phyloP scores from a whole-genome alignment of 2,329 filamentous ascomycete genomes.

The Colletotrichum tanaceti region DNA sequence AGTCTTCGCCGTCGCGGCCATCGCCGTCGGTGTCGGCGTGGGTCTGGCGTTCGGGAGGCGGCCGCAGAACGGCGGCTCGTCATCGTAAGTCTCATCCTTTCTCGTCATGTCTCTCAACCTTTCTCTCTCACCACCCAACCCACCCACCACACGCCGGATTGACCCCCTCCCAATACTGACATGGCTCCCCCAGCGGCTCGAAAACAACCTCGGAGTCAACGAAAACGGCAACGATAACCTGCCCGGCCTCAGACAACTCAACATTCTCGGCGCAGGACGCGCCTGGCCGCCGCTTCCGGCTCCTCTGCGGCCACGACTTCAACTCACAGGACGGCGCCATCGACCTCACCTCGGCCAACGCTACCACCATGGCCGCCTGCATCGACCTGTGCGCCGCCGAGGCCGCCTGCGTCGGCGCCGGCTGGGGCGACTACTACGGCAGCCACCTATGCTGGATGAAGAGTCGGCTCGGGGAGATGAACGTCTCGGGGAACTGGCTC shows the following conservation, averaged over 20 bases:
- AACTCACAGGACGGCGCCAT: conserved; percentile 37
- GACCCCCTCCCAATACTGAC: background rate
- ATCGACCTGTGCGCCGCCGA: conserved; percentile 43
- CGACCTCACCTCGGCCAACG: conserved; percentile 34
- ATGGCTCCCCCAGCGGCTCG: background rate
- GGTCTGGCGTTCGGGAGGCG: conserved; percentile 41
- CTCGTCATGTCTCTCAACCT: background rate
- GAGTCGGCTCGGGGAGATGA: conserved; percentile 36
- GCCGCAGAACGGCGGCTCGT: background rate
- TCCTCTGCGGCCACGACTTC: conserved; percentile 43
- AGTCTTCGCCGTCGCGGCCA: conserved; percentile 41
- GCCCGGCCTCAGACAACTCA: conserved; percentile 38
- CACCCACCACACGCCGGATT: too few relatives aligned
- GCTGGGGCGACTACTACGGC: conserved; percentile 42
- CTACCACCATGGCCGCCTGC: conserved; percentile 42
- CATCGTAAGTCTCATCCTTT: conserved; percentile 9
- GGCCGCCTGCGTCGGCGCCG: conserved; percentile 41
- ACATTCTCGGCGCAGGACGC: conserved; percentile 31
- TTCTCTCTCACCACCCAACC: background rate
- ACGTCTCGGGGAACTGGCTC: conserved; percentile 31
- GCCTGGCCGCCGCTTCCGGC: conserved; percentile 31
- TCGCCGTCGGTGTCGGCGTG: conserved; percentile 43
- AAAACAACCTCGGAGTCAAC: conserved; percentile 19
- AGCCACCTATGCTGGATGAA: conserved; percentile 43
- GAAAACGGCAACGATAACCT: conserved; percentile 35